phyloP scores from a whole-genome alignment of 2,329 filamentous ascomycete genomes.

The Hymenoscyphus albidus region DNA sequence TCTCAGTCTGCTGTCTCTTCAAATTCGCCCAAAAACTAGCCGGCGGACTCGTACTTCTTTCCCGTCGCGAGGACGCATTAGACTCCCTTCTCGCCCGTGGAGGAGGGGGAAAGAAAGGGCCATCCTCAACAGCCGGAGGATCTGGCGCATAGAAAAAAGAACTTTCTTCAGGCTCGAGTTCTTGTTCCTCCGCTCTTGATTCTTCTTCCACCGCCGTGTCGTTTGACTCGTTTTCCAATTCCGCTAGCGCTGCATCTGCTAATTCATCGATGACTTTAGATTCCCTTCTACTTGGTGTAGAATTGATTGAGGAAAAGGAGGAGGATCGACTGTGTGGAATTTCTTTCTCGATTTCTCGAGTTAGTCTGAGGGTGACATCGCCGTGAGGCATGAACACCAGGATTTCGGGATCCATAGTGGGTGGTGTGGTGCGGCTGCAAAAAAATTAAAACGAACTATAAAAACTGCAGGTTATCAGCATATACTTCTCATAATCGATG shows the following conservation, averaged over 20 bases:
- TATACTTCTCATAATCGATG: not conserved
- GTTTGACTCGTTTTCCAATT: constrained; percentile 3
- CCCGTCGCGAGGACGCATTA: constrained; percentile 20
- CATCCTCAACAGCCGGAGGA: constrained; percentile 19
- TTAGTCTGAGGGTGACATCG: constrained; percentile 25
- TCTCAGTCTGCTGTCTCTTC: constrained; percentile 20
- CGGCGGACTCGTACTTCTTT: constrained; percentile 24
- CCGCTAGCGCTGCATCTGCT: constrained; percentile 7
- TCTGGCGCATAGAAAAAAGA: constrained; percentile 26
- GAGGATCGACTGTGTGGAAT: constrained; percentile 3
- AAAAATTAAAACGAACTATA: constrained; percentile 3
- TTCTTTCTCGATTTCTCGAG: constrained; percentile 19
- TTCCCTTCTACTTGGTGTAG: not conserved
- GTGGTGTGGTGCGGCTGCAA: too few relatives aligned
- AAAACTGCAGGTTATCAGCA: not conserved
- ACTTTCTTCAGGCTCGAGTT: constrained; percentile 16
- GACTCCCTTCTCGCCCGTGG: constrained; percentile 21
- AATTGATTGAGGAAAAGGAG: constrained; percentile 3
- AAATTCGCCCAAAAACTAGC: constrained; percentile 25
- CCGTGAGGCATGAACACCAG: constrained; percentile 28
- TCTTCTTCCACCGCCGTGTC: not conserved
- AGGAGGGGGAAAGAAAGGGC: constrained; percentile 24
- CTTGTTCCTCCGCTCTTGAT: not conserved
- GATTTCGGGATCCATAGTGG: constrained; percentile 24
- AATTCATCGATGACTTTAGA: constrained; percentile 16